phyloP scores from a whole-genome alignment of 2,329 filamentous ascomycete genomes.

The Sclerotinia minor region DNA sequence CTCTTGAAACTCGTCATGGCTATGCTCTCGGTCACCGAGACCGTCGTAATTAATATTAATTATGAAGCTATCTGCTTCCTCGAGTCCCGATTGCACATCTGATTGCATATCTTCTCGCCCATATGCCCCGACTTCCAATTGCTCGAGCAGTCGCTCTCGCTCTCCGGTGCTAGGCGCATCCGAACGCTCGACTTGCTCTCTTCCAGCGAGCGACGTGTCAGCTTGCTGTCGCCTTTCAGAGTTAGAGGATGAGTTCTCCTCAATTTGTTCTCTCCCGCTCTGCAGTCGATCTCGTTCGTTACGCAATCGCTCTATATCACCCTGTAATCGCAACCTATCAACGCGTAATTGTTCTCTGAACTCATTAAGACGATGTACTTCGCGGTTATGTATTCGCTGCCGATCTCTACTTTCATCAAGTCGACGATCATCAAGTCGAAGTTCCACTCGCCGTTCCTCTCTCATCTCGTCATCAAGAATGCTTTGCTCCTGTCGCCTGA shows the following conservation, averaged over 20 bases:
- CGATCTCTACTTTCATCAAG: background rate
- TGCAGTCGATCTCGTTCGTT: background rate
- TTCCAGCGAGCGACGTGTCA: background rate
- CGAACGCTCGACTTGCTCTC: background rate
- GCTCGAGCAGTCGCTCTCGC: too few species aligned
- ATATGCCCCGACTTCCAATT: background rate
- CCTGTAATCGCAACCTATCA: background rate
- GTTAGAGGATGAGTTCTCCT: background rate
- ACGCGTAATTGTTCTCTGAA: background rate
- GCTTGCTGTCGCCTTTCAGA: background rate
- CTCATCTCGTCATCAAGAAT: background rate
- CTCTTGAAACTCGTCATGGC: constrained; percentile 1
- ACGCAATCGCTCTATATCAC: background rate
- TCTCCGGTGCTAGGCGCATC: background rate
- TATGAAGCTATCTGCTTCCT: background rate
- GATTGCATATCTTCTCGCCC: background rate
- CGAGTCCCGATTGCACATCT: background rate
- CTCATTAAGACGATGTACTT: background rate
- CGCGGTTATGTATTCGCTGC: background rate
- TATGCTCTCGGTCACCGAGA: constrained; percentile 16
- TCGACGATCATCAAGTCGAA: background rate
- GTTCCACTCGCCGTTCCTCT: background rate
- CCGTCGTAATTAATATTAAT: constrained; percentile 9
- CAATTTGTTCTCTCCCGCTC: background rate
- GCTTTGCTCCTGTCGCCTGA: background rate